Base-by-base conservation (phyloP, 441 rosid genomes). In the Syzygium malaccense region DNA sequence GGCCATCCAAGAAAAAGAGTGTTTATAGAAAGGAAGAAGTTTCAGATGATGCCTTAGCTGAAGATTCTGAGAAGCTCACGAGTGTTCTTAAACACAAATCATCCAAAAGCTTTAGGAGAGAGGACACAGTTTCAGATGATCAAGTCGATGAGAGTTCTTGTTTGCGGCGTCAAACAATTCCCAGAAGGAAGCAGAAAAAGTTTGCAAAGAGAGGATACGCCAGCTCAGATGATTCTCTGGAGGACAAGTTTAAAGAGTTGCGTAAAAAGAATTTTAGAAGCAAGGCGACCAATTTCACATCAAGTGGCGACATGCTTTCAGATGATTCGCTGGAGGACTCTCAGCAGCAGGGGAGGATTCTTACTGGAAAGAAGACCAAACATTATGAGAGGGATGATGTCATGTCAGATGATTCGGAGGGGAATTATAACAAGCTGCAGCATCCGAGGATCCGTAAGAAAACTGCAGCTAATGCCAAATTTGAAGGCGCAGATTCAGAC, bases 171-270 rank as follows among this genome's bases (percentile, higher is more conserved):
- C 89, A 66, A 53, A 88, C 87, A 88, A 33, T 55, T 87, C 88
- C 23, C 55, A 56, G 83, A 86, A 87, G 64, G 66, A 90, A 89
- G 87, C 90, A 71, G 58, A 86, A 89, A 66, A 91, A 88, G 80
- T 85, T 86, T 62, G 71, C 48, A 45, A 91, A 91, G 86, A 68
- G 90, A 41, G 96, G 95, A 89, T 89, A 91, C 88, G 95, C 90
- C 37, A 92, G 90, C 92, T 95, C 96, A 48, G 96, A 97, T 92
- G 93, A 94, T 94, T 93, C 94, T 55, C 91, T 92, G 87, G 96
- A 91, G 60, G 93, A 91, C 49, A 90, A 91, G 85, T 88, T 92
- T 87, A 89, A 68, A 89, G 92, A 75, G 55, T 95, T 91, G 66
- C 92, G 89, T 71, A 91, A 92, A 91, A 93, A 91, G 91, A 89